These are phyloP conservation scores for Colletotrichum sp. DNA, from an alignment of 2,329 filamentous ascomycete genomes.

Conservation along the genomic window DNA sequence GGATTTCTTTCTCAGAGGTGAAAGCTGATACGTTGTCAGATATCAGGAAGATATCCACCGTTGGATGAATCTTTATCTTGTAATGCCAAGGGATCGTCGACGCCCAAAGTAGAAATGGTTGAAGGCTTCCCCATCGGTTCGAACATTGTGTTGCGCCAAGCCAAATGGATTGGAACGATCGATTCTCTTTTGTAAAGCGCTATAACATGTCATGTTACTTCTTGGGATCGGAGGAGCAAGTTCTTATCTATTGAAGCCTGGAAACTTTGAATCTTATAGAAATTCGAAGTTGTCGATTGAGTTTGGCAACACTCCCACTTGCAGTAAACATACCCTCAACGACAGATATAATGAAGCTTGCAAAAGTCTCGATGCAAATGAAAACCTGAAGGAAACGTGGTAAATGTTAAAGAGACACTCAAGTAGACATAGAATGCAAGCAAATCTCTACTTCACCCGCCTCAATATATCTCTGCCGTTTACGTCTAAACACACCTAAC, in stretches of 20 bases:
- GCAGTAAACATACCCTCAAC: background rate
- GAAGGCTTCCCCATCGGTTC: background rate
- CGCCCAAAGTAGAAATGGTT: background rate
- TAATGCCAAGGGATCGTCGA: background rate
- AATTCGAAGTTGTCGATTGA: accelerated
- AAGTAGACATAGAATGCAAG: background rate
- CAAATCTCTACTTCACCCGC: background rate
- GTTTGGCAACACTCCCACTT: background rate
- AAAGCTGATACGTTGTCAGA: background rate
- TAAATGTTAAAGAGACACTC: background rate
- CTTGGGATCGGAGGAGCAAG: background rate
- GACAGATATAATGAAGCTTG: accelerated
- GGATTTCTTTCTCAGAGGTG: background rate
- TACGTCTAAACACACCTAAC: background rate
- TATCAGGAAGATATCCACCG: background rate
- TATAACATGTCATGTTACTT: background rate
- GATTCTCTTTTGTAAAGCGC: background rate
- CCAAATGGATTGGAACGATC: background rate
- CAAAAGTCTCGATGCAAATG: background rate
- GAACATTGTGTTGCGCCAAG: background rate
- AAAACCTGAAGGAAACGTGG: accelerated
- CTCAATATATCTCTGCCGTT: background rate
- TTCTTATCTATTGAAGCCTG: accelerated
- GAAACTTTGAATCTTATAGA: accelerated
- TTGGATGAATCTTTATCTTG: background rate